Evolutionary conservation across 106 monocot genomes (phyloP), one percentile per base, ranked within the genome.

Genomic region (Dendrobium huoshanense): DNA sequence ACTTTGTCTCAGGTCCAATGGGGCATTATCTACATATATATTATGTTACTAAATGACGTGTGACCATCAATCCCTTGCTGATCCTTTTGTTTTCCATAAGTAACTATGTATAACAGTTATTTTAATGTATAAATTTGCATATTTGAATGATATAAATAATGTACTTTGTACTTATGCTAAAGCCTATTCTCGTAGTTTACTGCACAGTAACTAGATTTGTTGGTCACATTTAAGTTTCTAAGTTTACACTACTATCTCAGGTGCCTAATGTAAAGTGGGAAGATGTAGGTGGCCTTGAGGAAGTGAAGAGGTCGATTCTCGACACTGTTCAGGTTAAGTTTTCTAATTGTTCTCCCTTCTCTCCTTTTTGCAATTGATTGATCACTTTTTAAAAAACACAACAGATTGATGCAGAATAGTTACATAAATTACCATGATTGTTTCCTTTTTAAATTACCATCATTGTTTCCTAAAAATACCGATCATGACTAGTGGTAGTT

Each of bases 251-350:
- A 9, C 73, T 83, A 19, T 85, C 83, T 81, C 84, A 90, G 98
- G 93, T 99, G 77, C 98, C 98, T 41, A 87, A 99, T 87, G 92
- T 99, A 22, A 99, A 92, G 90, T 99, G 98, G 98, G 98, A 94
- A 82, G 98, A 99, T 86, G 95, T 95, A 64, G 98, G 98, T 90
- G 98, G 98, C 18, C 98, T 99, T 82, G 98, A 99, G 85, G 98
- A 99, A 76, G 98, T 99, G 84, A 99, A 99, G 83, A 92, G 88
- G 55, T 85, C 93, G 20, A 99, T 95, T 85, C 82, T 95, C 67
- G 98, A 99, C 58, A n/a, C n/a, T n/a, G n/a, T n/a, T n/a, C n/a
- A n/a, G n/a, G n/a, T n/a, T n/a, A n/a, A n/a, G n/a, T n/a, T n/a
- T n/a, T n/a, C n/a, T n/a, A n/a, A n/a, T n/a, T n/a, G n/a, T n/a